Base-by-base conservation (phyloP, 345 rosid species). In the Gossypioides kirkii region DNA sequence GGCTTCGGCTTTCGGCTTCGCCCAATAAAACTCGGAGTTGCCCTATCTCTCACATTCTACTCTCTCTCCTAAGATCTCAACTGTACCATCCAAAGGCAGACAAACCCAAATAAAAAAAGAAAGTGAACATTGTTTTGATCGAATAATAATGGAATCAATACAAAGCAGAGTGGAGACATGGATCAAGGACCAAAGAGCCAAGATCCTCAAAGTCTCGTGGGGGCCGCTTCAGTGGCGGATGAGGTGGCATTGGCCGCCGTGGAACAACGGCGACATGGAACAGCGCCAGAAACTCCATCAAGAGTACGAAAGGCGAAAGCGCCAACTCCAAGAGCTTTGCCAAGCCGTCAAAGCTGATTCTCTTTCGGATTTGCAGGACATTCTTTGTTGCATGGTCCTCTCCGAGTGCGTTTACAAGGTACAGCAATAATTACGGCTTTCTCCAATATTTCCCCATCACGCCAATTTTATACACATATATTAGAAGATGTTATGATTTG, bases 321-420 rank as follows among this genome's bases (percentile, higher is more conserved):
- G 76, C 72, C 97, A 91, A 80, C 88, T 94, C 73, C 87, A 86
- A 73, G 91, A 90, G 76, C 97, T 94, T 68, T 89, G 97, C 72
- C 80, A 59, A 76, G 92, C 92, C 50, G 82, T 89, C 50, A 88
- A 92, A 81, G 97, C 91, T 1, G 98, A 88, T 16, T 92, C 98
- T 3, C 77, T 91, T 61, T 76, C 93, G 20, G 98, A 94, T 61
- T 82, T 92, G 74, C 97, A 89, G 81, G 98, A 90, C 70, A 83
- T 94, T 43, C 91, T 94, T 80, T 92, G 98, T 73, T 94, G 97
- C 87, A 90, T 94, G 98, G 97, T 94, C 61, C 92, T 92, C 66
- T 86, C 97, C 8, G 97, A 92, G 82, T 94, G 97, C 84, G 97
- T 90, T 72, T 94, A 92, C 79, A 94, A 94, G 97, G 98, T 90